These are phyloP conservation scores for Malassezia furfur DNA, from an alignment of 1,284 basidiomycete genomes.

Conservation along the genomic window DNA sequence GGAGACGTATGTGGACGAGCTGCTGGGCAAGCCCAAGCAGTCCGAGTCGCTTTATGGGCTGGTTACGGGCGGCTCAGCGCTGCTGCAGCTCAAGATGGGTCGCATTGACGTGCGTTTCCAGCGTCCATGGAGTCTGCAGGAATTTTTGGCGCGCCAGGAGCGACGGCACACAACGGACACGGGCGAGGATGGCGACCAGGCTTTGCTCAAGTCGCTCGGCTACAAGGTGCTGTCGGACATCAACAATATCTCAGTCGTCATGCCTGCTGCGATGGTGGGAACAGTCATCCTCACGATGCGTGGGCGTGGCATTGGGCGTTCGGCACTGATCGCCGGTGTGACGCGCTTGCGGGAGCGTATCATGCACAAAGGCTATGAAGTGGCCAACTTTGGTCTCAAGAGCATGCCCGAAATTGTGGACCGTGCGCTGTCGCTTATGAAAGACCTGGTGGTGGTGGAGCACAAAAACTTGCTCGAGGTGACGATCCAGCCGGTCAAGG, in stretches of 20 bases:
- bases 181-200: conserved; percentile 32
- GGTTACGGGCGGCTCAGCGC: conserved; percentile 39
- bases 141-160: conserved; percentile 43
- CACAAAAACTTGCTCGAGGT: conserved; percentile 47
- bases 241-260: conserved; percentile 48
- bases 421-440: conserved; percentile 42
- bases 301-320: conserved; percentile 47
- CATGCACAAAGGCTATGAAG: conserved; percentile 43
- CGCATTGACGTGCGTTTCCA: conserved; percentile 50
- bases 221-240: conserved; percentile 49
- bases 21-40: conserved; percentile 50
- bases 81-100: conserved; percentile 47
- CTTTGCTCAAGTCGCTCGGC: conserved; percentile 46
- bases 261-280: conserved; percentile 49
- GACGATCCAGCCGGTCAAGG: conserved; percentile 43
- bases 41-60: conserved; percentile 48
- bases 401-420: conserved; percentile 42
- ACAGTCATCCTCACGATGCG: conserved; percentile 48
- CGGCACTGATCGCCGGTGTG: conserved; percentile 45
- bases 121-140: conserved; percentile 48
- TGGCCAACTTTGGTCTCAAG: conserved; percentile 46
- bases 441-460: conserved; percentile 40
- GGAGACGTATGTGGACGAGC: conserved; percentile 48
- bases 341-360: conserved; percentile 42
- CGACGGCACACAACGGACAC: conserved; percentile 24